Base-by-base conservation (phyloP, 164 flowering plant genomes). In the Houttuynia cordata region DNA sequence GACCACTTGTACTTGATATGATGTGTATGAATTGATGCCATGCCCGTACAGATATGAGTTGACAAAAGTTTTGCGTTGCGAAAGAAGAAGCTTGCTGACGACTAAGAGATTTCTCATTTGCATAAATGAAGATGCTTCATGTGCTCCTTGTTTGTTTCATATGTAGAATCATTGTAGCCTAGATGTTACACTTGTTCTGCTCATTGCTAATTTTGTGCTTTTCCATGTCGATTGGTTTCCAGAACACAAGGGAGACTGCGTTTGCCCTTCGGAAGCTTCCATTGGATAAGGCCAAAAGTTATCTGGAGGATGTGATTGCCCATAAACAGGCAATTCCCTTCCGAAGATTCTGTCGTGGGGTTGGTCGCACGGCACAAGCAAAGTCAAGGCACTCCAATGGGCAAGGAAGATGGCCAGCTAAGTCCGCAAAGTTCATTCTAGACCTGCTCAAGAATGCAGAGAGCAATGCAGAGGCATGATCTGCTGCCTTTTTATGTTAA, bases 261-360 rank as follows among this genome's bases (percentile, higher is more conserved):
- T 65, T 57, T 64, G 75, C 95, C 22, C 58, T 91, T 37, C 77
- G 92, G 49, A 91, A 87, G 78, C 41, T 88, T 74, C 80, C 92
- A 13, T 74, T 91, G 72, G 64, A 9, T 62, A 91, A 88, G 79
- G 95, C 92, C 23, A 88, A 85, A 68, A 79, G 95, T 52, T 91
- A 91, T 51, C 73, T 88, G 56, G 98, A 91, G 77, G 96, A 88
- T 81, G 98, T 91, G 24, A 59, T 86, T 47, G 87, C 68, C 39
- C 98, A 91, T 76, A 88, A 91, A 60, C 96, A 91, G 62, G 98
- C 98, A 37, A 86, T 88, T 41, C 98, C 98, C 14, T 88, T 91
- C 81, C 74, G 83, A 0, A 86, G 98, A 1, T 91, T 86, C 72
- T 91, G 98, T 75, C 45, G 96, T 22, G 95, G 98, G 74, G 98